A percentile compares a stretch with the other conserved stretches of the same genome.
Evolutionary conservation across 768 basidiomycete species (phyloP).

Genomic region (Amyloporia xantha): DNA sequence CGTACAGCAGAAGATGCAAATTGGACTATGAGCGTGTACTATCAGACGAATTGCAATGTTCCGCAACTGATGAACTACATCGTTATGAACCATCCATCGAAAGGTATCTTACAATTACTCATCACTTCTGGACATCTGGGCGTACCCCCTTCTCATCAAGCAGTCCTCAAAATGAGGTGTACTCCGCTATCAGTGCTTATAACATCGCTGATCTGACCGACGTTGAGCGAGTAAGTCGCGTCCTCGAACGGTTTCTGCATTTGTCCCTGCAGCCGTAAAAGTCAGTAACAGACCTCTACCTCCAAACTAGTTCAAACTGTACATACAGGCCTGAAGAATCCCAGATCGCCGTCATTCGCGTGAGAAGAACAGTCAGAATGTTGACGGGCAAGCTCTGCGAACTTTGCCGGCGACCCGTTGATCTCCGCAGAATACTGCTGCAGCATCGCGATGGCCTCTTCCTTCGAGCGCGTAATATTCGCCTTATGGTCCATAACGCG

Average conservation of each 20-base stretch:
- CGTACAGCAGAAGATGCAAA: too few relatives aligned
- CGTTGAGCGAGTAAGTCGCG: constrained; percentile 63
- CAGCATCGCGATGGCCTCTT: constrained; percentile 84
- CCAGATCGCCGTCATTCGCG: constrained; percentile 77
- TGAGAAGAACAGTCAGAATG: constrained; percentile 93
- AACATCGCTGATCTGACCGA: constrained; percentile 74
- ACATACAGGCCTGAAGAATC: constrained; percentile 57
- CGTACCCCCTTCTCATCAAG: constrained; percentile 28
- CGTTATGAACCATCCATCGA: too few relatives aligned
- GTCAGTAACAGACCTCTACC: neutral
- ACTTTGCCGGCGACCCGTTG: constrained; percentile 44
- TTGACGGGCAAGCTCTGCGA: constrained; percentile 64
- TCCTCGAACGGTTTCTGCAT: constrained; percentile 99
- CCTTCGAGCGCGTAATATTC: constrained; percentile 80
- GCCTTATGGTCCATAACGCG: constrained; percentile 30
- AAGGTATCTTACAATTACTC: too few relatives aligned
- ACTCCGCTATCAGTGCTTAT: constrained; percentile 92
- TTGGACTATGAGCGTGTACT: too few relatives aligned
- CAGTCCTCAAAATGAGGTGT: constrained; percentile 87
- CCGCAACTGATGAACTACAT: too few relatives aligned
- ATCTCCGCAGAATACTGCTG: constrained; percentile 57
- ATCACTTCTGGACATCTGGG: too few relatives aligned
- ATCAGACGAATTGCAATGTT: too few relatives aligned
- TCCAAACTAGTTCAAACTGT: neutral
- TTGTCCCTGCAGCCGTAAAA: constrained; percentile 40